A percentile compares a stretch with the other conserved stretches of the same genome.
Evolutionary conservation across 768 basidiomycete species (phyloP).

Genomic region (Galerina marginata): DNA sequence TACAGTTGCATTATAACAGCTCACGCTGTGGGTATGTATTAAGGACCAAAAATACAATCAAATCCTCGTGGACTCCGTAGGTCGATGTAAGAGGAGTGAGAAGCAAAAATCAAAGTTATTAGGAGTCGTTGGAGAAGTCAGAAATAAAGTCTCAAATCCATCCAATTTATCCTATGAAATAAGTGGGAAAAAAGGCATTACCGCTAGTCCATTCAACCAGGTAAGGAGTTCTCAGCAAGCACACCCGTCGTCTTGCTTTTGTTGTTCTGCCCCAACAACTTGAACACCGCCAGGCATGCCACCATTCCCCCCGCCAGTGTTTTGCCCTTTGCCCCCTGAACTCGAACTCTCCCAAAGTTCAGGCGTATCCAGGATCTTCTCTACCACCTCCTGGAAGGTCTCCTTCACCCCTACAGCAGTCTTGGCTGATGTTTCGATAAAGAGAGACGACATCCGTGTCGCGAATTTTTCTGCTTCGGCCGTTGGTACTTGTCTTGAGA

Average conservation of each 20-base stretch:
- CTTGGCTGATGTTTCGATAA: conserved; percentile 94
- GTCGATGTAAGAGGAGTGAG: too few species aligned
- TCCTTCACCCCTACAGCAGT: conserved; percentile 84
- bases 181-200: too few species aligned
- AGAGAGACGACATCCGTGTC: conserved; percentile 78
- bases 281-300: conserved; percentile 59
- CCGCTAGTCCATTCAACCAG: too few species aligned
- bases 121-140: too few species aligned
- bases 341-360: conserved; percentile 67
- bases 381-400: conserved; percentile 75
- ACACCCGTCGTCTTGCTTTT: conserved; percentile 18
- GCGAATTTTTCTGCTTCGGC: conserved; percentile 85
- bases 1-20: too few species aligned
- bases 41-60: too few species aligned
- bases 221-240: conserved; percentile 17
- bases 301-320: conserved; percentile 46
- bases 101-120: too few species aligned
- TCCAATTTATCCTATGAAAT: too few species aligned
- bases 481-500: conserved; percentile 84
- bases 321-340: conserved; percentile 30
- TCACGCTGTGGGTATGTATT: too few species aligned
- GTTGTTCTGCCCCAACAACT: conserved; percentile 42
- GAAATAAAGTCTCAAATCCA: too few species aligned
- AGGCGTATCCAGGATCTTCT: conserved; percentile 82
- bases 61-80: too few species aligned